These are phyloP conservation scores for Botrytis pseudocinerea DNA, from an alignment of 2,329 filamentous ascomycete species.

Conservation along the genomic window DNA sequence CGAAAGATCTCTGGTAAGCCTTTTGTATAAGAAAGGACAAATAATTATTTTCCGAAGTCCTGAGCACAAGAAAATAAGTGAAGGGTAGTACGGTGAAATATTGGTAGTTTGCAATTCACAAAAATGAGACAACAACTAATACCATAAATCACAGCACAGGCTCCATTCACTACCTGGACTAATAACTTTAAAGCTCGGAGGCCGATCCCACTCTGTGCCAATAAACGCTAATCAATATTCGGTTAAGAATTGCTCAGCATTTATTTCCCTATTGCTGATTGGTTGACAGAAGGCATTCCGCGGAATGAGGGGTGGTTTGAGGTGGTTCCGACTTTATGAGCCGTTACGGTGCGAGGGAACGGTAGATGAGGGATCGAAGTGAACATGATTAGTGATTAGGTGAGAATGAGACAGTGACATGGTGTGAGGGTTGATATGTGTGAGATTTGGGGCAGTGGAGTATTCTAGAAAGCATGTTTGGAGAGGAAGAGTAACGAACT, in stretches of 20 bases:
- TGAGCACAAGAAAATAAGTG: neutral
- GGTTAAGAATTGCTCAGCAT: conserved; percentile 5
- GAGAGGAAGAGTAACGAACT: neutral
- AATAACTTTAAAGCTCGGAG: conserved; percentile 11
- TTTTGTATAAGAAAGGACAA: neutral
- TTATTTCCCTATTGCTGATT: conserved; percentile 4
- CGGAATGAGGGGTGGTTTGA: too few species aligned
- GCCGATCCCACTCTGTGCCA: neutral
- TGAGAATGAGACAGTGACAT: neutral
- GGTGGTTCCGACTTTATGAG: neutral
- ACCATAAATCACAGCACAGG: neutral
- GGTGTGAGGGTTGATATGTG: neutral
- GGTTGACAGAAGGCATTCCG: neutral
- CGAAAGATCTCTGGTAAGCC: neutral
- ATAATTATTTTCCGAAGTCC: neutral
- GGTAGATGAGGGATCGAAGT: neutral
- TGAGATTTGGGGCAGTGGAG: neutral
- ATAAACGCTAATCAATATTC: neutral
- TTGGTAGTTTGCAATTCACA: conserved; percentile 2
- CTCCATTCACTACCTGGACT: neutral
- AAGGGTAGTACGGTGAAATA: neutral
- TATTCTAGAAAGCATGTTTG: neutral
- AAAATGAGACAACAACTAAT: conserved; percentile 8
- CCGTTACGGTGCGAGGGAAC: neutral
- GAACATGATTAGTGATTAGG: neutral